Base-by-base conservation (phyloP, 768 basidiomycete species). In the Panus rudis region DNA sequence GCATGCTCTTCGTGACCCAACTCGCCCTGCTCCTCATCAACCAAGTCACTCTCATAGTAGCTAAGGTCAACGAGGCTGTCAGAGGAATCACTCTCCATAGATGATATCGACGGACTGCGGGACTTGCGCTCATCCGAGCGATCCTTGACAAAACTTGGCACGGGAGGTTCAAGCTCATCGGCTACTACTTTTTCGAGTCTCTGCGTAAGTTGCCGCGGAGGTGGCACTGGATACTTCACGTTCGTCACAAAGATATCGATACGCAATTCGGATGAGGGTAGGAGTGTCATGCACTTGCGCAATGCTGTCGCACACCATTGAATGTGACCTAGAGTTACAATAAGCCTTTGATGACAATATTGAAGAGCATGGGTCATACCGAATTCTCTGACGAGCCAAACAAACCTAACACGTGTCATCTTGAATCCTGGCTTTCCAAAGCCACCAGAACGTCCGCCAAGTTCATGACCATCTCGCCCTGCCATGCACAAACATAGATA, bases 341-440 rank as follows among this genome's bases (percentile, higher is more conserved):
- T 23, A 39, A 19, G 14, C n/a, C n/a, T n/a, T 19, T 4, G 19
- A 24, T 17, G 32, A 21, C 24, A 34, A 32, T 21, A 23, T 4
- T 17, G 19, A 25, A 44, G n/a, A 28, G 16, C 34, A 19, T 41
- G 16, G 12, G 28, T 33, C 20, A 12, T 45, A 85, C 84, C 72
- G 54, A 79, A 87, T 54, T 88, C 87, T 28, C 84, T 70, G 17
- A 86, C 66, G 33, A 87, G 71, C 86, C 86, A 89, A 3, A 88
- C 70, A 49, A 89, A 85, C 14, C 85, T 68, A 1, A 87, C 72
- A 4, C 87, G 69, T 24, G 54, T 63, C 5, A 73, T 77, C 32
- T 62, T 63, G 43, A 64, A 71, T 4, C 57, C 52, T 20, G 62
- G 63, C 24, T 63, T 50, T 0, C 70, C 69, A 61, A 65, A 70